Evolutionary conservation across 1,284 basidiomycete genomes (phyloP), one percentile per base, ranked within the genome.

Genomic region (Grifola frondosa): DNA sequence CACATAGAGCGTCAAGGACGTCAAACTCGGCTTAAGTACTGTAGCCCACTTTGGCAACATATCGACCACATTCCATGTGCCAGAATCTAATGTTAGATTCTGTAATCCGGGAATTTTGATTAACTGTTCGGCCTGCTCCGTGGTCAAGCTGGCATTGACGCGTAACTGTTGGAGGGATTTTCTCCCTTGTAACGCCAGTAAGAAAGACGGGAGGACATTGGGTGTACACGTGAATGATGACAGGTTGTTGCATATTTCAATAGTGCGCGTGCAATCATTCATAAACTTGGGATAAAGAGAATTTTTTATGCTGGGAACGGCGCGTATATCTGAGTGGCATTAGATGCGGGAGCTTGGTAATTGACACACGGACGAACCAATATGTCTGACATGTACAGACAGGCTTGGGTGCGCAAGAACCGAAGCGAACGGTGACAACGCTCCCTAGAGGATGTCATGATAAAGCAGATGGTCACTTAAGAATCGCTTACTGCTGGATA

Each of bases 371-470:
- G 9, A 58, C 69, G 40, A 48, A 82, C 81, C 81, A 48, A 88
- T 74, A 51, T 65, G 69, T 30, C 74, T 74, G 19, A 86, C 81
- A 57, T 86, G 75, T 3, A 73, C 64, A 13, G 73, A 76, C 37
- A 84, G 66, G 30, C 71, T 63, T 12, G 71, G 72, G 54, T 79
- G 78, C 2, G 68, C 63, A 11, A 72, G 50, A 17, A 88, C 60
- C 3, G 75, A 70, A 6, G 74, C 70, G 54, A 88, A 88, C 0
- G 85, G 80, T 0, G 81, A 80, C 35, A 70, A n/a, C n/a, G n/a
- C n/a, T n/a, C n/a, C n/a, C n/a, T n/a, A n/a, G n/a, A n/a, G n/a
- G n/a, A n/a, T n/a, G n/a, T n/a, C n/a, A n/a, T n/a, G n/a, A n/a
- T n/a, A n/a, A n/a, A n/a, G n/a, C n/a, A n/a, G n/a, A n/a, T n/a